Evolutionary conservation across 2,329 filamentous ascomycete genomes (phyloP).

Genomic region (Dactylellina haptotyla): DNA sequence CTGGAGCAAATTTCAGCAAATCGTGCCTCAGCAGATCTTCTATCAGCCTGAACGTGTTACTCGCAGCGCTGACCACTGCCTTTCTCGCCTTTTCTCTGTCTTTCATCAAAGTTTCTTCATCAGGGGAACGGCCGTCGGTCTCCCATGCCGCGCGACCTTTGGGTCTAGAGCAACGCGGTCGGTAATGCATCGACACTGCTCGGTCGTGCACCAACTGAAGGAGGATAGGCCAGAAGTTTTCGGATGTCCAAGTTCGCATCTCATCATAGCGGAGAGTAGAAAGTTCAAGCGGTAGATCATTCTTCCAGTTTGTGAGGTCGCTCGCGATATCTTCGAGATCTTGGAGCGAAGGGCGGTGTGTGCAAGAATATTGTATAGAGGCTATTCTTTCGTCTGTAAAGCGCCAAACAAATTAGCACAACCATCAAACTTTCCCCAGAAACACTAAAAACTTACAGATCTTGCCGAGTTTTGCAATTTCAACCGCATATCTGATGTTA

Average conservation of each 20-base stretch:
- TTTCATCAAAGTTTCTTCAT: constrained; percentile 37
- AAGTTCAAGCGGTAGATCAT: constrained; percentile 33
- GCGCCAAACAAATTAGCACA: background rate
- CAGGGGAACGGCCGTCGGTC: background rate
- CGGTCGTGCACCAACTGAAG: constrained; percentile 49
- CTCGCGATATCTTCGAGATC: constrained; percentile 38
- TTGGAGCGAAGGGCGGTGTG: constrained; percentile 28
- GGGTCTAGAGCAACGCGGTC: constrained; percentile 41
- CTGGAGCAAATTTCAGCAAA: constrained; percentile 48
- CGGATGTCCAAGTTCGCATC: constrained; percentile 48
- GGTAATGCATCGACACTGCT: constrained; percentile 50
- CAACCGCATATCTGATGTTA: constrained; percentile 44
- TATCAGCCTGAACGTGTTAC: constrained; percentile 45
- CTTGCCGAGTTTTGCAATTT: constrained; percentile 44
- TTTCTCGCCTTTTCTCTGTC: constrained; percentile 49
- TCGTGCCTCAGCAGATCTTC: constrained; percentile 50
- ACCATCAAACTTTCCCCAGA: no score
- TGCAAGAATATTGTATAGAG: constrained; percentile 45
- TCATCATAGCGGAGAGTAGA: constrained; percentile 49
- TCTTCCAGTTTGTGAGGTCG: constrained; percentile 43
- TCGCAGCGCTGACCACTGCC: constrained; percentile 48
- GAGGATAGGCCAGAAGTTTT: constrained; percentile 51
- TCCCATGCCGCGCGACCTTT: constrained; percentile 32
- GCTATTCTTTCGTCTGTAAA: constrained; percentile 45
- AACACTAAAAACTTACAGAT: constrained; percentile 48